Evolutionary conservation across 192 early-diverging fungal species (phyloP), one percentile per base, ranked within the genome.

Genomic region (Linnemannia schmuckeri): DNA sequence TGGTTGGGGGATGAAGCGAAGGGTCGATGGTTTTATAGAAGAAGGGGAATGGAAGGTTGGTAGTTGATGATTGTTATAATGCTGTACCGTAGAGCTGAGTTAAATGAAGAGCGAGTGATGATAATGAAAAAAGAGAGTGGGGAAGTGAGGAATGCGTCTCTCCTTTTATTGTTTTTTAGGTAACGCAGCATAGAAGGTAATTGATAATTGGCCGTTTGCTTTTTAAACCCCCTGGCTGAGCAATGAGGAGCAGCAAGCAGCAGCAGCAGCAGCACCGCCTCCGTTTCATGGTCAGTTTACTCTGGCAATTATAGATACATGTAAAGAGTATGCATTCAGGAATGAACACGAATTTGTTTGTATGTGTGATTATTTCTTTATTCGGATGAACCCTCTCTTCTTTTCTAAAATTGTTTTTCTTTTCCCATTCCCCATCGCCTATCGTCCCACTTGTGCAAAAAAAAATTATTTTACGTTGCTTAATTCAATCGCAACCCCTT

Each of bases 141-240:
- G n/a, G n/a, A 30, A 52, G 49, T 52, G 12, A 66, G 30, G 61
- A 66, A 66, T 33, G 61, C 30, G 13, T 27, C 61, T 30, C 27
- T 30, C 61, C 30, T 66, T 66, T 66, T 66, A 66, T 66, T 33
- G 61, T 66, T 66, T 66, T 66, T 66, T 66, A 57, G 27, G 61
- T 30, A 13, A 15, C 44, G 49, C 27, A 66, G 10, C 27, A 30
- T 12, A n/a, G 24, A 57, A 24, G 1, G 3, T 37, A 37, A 37
- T 37, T 37, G 22, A 1, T 66, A 66, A 66, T 66, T 66, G 61
- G 33, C 30, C 61, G 61, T 66, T 66, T 66, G 30, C 30, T 66
- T 12, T 33, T 33, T 61, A 27, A 55, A 33, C 61, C 61, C 61
- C 61, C 61, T 66, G 61, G 61, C 61, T 33, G 13, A 66, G 61